Percentiles rank a stretch among this genome's conserved stretches.
phyloP scores from a whole-genome alignment of 2,329 filamentous ascomycete genomes.

The Elsinoe batatas region DNA sequence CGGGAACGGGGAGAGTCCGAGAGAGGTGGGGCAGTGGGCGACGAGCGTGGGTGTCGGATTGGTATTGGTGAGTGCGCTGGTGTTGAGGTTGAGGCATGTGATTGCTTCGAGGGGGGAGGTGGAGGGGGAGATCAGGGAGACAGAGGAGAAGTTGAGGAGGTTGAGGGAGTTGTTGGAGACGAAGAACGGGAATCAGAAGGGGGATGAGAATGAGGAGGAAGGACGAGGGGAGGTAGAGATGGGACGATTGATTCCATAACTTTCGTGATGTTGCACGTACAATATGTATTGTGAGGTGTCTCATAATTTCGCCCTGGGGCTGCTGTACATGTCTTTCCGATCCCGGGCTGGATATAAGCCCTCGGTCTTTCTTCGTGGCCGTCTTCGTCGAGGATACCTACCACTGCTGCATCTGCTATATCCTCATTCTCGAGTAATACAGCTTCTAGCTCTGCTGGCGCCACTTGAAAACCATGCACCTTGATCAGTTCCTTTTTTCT shows the following conservation, averaged over 20 bases:
- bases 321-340: slow-evolving; percentile 22
- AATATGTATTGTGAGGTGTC: background rate
- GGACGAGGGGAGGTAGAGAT: background rate
- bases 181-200: background rate
- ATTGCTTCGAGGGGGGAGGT: background rate
- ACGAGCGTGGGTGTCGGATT: slow-evolving; percentile 3
- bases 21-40: slow-evolving; percentile 7
- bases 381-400: slow-evolving; percentile 18
- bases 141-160: background rate
- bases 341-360: slow-evolving; percentile 41
- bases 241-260: background rate
- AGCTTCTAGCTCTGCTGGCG: slow-evolving; percentile 22
- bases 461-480: slow-evolving; percentile 25
- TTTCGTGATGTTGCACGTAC: background rate
- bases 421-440: slow-evolving; percentile 20
- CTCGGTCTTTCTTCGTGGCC: slow-evolving; percentile 26
- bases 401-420: slow-evolving; percentile 20
- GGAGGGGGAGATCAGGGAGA: background rate
- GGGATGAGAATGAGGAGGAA: background rate
- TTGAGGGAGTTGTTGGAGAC: background rate
- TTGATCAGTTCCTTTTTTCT: slow-evolving; percentile 27
- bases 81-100: background rate
- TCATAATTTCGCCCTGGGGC: slow-evolving; percentile 20
- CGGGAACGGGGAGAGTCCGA: background rate
- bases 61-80: background rate